Evolutionary conservation across 192 early-diverging fungal species (phyloP), one percentile per base, ranked within the genome.

Genomic region (Backusella macrospora): DNA sequence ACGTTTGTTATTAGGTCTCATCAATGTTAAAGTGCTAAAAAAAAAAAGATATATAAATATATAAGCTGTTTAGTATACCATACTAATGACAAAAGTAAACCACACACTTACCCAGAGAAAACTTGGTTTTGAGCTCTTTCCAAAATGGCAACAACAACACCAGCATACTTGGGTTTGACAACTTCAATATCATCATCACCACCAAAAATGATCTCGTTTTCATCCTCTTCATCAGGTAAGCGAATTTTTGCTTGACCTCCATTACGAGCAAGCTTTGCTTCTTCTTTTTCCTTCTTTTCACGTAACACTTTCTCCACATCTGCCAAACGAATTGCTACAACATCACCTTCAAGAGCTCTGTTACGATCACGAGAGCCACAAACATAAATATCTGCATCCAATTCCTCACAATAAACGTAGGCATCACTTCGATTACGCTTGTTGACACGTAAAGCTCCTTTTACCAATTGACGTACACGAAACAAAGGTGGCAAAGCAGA

Each of bases 361-460:
- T 96, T 96, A n/a, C 92, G 88, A 66, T 86, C 82, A 63, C 85
- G 86, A 39, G 87, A 86, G 6, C 93, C 93, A 55, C 83, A 88
- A 44, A 96, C 92, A 71, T 88, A 92, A 16, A 96, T 86, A 76
- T 96, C 95, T 15, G 87, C 84, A 62, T 89, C 89, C 5, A 92
- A 73, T 46, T 85, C 86, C 37, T 94, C 92, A 8, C 91, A 83
- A 4, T 90, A 89, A 21, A 96, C 95, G 81, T 98, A 98, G 21
- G 93, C 95, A 75, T 96, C 95, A 40, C 83, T 88, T 44, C 91
- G 83, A 74, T 93, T 92, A 73, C 89, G 87, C 63, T 92, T 93
- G 83, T 95, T 98, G 76, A 96, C 88, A 62, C 96, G 89, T 18
- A 98, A 77, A 6, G 86, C 83, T 37, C 95, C 96, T 44, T 88